These are phyloP conservation scores for Eimeria acervulina DNA, from an alignment of 169 alveolate species.

Conservation along the genomic window DNA sequence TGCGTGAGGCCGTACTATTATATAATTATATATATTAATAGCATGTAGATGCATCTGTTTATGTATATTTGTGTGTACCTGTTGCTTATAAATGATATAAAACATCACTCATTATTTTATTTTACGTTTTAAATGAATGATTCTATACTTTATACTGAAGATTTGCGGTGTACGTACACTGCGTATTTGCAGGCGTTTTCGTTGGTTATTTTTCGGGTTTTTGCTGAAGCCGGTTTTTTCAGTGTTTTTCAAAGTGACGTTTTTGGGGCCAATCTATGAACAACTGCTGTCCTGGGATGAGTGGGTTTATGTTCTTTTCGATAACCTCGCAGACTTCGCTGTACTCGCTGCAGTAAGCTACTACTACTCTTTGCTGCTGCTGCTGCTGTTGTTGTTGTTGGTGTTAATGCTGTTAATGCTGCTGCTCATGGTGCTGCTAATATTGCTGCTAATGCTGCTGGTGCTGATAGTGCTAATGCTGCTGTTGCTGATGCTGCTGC, in stretches of 20 bases:
- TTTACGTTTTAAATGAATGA: too few species aligned
- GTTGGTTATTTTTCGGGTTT: slow-evolving; percentile 63
- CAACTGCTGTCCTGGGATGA: slow-evolving; percentile 80
- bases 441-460: too few species aligned
- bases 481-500: too few species aligned
- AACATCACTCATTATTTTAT: too few species aligned
- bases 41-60: too few species aligned
- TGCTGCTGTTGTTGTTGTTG: neutral
- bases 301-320: slow-evolving; percentile 63
- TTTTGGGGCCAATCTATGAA: slow-evolving; percentile 64
- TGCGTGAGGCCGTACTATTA: too few species aligned
- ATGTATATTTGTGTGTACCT: too few species aligned
- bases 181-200: slow-evolving; percentile 54
- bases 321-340: slow-evolving; percentile 38
- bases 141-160: too few species aligned
- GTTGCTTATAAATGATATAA: too few species aligned
- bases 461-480: too few species aligned
- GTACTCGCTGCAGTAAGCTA: slow-evolving; percentile 47
- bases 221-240: slow-evolving; percentile 73
- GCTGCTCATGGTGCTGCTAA: too few species aligned
- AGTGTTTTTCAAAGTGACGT: slow-evolving; percentile 65
- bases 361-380: slow-evolving; percentile 1
- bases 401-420: neutral
- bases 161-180: neutral
- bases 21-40: too few species aligned